Conservation (phyloP, 1,284 basidiomycete species). For the Irpex lacteus region DNA sequence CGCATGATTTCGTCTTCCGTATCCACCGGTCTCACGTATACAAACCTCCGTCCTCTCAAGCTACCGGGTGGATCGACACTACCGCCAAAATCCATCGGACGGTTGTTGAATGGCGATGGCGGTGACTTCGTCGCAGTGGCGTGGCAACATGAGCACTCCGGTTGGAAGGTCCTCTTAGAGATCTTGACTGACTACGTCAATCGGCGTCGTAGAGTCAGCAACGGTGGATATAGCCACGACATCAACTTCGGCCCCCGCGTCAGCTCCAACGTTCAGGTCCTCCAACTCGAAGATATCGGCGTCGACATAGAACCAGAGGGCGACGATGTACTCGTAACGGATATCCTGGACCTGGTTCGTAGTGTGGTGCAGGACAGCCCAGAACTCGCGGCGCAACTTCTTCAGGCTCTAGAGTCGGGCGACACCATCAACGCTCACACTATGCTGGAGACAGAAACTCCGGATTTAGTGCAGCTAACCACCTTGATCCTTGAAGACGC, state of each 20-base stretch:
- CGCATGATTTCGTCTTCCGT: slow-evolving; percentile 51
- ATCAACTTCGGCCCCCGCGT: slow-evolving; percentile 47
- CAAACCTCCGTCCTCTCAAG: slow-evolving; percentile 62
- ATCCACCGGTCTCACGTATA: slow-evolving; percentile 56
- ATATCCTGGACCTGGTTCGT: slow-evolving; percentile 76
- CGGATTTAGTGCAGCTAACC: slow-evolving; percentile 76
- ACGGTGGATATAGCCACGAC: slow-evolving; percentile 44
- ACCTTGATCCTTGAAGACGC: slow-evolving; percentile 85
- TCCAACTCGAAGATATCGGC: slow-evolving; percentile 67
- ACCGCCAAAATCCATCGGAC: slow-evolving; percentile 63
- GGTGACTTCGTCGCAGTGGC: slow-evolving; percentile 70
- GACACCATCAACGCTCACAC: slow-evolving; percentile 50
- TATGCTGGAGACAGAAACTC: slow-evolving; percentile 47
- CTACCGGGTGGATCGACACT: slow-evolving; percentile 76
- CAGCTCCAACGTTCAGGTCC: slow-evolving; percentile 35
- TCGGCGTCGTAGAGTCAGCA: slow-evolving; percentile 37
- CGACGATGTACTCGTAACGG: slow-evolving; percentile 63
- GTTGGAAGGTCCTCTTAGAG: slow-evolving; percentile 81
- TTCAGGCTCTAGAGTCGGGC: slow-evolving; percentile 63
- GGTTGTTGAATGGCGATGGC: slow-evolving; percentile 69
- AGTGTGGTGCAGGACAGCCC: slow-evolving; percentile 73
- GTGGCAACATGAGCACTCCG: slow-evolving; percentile 82
- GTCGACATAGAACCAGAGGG: slow-evolving; percentile 56
- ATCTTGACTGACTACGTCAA: slow-evolving; percentile 73
- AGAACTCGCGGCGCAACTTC: slow-evolving; percentile 57